Evolutionary conservation across 805 yeast species (phyloP), one percentile per base, ranked within the genome.

Genomic region (Yarrowia keelungensis): DNA sequence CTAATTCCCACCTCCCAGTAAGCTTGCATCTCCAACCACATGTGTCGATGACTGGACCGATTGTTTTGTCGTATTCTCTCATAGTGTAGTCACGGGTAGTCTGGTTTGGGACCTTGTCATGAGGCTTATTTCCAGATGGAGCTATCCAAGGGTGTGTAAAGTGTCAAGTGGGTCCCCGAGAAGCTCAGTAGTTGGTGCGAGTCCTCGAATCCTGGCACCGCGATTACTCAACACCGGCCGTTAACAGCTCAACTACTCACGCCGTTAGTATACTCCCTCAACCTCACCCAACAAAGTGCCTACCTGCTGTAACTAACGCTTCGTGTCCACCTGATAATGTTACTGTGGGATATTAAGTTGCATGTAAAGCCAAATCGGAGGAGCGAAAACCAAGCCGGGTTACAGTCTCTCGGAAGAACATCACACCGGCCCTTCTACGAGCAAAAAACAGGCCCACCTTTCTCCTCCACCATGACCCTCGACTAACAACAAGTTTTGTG

Each of bases 271-370:
- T 26, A 26, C 32, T 26, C 47, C 47, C 19, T 11, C 42, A 12
- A 9, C 42, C 39, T 10, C 42, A 10, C 58, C 35, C 59, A 53
- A 53, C 59, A 53, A 53, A 53, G 45, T 53, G 59, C 45, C 19
- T 53, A 19, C 45, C 45, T 19, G 42, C 59, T 53, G 45, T 53
- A 53, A 53, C 59, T 53, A 53, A 53, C 59, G 59, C 59, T 53
- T 38, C 47, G 39, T 56, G 62, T 41, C 62, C 62, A 56, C 62
- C 62, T 56, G 62, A 56, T 56, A 41, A 56, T 56, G 62, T 56
- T 42, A 41, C 47, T 10, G 39, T 38, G 12, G 12, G 12, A 56
- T 26, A 56, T 56, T 41, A 56, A 41, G 62, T 56, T 56, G 39
- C 46, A 56, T 56, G 47, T 38, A 56, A 41, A 56, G 62, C 22